phyloP scores from a whole-genome alignment of 768 basidiomycete species.

The Collybiopsis luxurians region DNA sequence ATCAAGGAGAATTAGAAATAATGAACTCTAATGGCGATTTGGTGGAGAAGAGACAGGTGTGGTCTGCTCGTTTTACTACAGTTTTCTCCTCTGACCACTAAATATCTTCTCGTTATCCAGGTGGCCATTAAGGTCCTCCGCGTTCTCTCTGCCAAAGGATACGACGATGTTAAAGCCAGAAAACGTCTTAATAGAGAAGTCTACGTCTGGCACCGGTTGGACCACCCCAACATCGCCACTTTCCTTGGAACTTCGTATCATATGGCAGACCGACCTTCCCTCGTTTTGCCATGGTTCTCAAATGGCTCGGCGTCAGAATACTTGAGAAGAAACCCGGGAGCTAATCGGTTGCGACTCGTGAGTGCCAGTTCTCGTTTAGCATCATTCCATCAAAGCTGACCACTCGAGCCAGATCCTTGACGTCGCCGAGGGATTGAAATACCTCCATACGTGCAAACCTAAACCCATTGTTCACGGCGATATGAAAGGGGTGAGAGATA shows the following conservation, averaged over 20 bases:
- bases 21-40: constrained; percentile 11
- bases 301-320: constrained; percentile 47
- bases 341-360: constrained; percentile 36
- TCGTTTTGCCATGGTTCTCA: constrained; percentile 47
- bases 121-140: constrained; percentile 50
- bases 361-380: constrained; percentile 7
- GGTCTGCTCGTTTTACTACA: background rate
- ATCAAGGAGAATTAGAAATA: constrained; percentile 35
- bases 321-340: constrained; percentile 29
- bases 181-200: constrained; percentile 45
- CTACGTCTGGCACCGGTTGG: constrained; percentile 45
- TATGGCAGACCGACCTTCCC: constrained; percentile 31
- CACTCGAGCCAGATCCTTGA: constrained; percentile 35
- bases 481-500: constrained; percentile 6
- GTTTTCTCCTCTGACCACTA: background rate
- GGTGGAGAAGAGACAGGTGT: constrained; percentile 9
- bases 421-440: constrained; percentile 38
- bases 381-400: background rate
- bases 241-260: constrained; percentile 45
- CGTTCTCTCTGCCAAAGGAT: constrained; percentile 25
- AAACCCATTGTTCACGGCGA: constrained; percentile 25
- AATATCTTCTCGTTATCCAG: constrained; percentile 18
- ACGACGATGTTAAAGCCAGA: constrained; percentile 32
- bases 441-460: constrained; percentile 38
- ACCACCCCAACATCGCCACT: constrained; percentile 46